These are phyloP conservation scores for Pythium plurisporium DNA, from an alignment of 352 stramenopile species.

Conservation along the genomic window DNA sequence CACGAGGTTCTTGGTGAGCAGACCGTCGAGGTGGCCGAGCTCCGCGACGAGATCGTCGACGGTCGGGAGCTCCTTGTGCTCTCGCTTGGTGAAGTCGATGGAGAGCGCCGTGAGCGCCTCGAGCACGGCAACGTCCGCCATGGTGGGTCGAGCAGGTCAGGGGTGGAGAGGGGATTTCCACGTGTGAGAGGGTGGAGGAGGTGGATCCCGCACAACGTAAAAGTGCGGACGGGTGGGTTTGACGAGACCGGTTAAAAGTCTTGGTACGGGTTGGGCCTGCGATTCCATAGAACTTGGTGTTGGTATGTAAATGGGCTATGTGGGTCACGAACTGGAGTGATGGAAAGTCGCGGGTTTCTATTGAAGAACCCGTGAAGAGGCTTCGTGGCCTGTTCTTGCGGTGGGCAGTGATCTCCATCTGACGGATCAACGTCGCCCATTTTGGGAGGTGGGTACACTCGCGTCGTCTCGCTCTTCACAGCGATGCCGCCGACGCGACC, in stretches of 20 bases:
- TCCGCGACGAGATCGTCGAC: conserved; percentile 65
- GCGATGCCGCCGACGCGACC: background rate
- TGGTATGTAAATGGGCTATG: background rate
- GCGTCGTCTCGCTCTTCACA: too few species aligned
- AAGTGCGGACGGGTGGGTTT: background rate
- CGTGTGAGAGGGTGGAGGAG: conserved; percentile 6
- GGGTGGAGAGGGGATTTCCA: conserved; percentile 3
- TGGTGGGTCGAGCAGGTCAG: conserved; percentile 5
- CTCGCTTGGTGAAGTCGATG: conserved; percentile 43
- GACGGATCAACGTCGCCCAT: too few species aligned
- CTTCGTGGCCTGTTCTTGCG: conserved; percentile 11
- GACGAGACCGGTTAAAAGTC: background rate
- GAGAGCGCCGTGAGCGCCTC: conserved; percentile 59
- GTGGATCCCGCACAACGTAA: background rate
- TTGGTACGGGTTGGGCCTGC: background rate
- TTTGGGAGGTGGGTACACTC: conserved; percentile 6
- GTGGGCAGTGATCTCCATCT: background rate
- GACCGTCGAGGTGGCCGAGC: conserved; percentile 76
- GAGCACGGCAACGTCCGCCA: conserved; percentile 56
- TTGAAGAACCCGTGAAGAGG: too few species aligned
- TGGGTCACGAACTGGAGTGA: background rate
- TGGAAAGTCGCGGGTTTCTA: background rate
- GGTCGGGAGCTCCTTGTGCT: conserved; percentile 63
- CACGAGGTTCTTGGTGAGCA: conserved; percentile 95
- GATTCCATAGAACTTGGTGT: too few species aligned